These are phyloP conservation scores for Phytophthora agathidicida DNA, from an alignment of 352 stramenopile genomes.

Conservation along the genomic window DNA sequence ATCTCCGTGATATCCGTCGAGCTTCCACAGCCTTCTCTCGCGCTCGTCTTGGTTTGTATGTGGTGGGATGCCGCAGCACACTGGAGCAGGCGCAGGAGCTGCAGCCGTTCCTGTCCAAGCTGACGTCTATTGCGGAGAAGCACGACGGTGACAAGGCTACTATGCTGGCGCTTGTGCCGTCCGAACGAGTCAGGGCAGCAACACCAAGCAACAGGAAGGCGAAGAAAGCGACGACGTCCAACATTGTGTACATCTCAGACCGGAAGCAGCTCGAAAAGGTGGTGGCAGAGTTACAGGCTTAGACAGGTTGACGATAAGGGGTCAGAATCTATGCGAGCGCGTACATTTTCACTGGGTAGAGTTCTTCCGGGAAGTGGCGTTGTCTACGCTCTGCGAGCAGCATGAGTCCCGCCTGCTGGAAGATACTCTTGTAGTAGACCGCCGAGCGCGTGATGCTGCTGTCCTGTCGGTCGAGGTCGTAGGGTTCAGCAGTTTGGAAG, in stretches of 20 bases:
- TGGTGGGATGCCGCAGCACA: conserved; percentile 82
- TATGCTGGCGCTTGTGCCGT: conserved; percentile 40
- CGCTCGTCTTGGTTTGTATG: conserved; percentile 93
- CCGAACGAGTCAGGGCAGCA: conserved; percentile 28
- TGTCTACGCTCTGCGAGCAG: conserved; percentile 87
- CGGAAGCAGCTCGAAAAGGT: conserved; percentile 37
- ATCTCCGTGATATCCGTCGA: conserved; percentile 93
- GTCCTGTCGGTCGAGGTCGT: conserved; percentile 94
- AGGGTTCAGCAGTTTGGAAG: conserved; percentile 67
- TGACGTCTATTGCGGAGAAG: conserved; percentile 35
- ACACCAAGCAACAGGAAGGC: conserved; percentile 7
- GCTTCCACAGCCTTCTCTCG: conserved; percentile 93
- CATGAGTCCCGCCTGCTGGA: conserved; percentile 89
- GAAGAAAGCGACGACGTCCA: conserved; percentile 26
- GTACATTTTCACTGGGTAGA: conserved; percentile 97
- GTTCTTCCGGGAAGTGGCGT: conserved; percentile 93
- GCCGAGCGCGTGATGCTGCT: conserved; percentile 92
- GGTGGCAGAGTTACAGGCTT: conserved; percentile 23
- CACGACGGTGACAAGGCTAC: conserved; percentile 32
- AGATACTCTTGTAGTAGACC: conserved; percentile 93
- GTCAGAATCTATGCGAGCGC: conserved; percentile 80
- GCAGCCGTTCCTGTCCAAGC: conserved; percentile 45
- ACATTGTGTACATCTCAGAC: conserved; percentile 34
- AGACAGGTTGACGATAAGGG: conserved; percentile 10
- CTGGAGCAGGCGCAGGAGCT: conserved; percentile 84